Evolutionary conservation across 305 asterid species (phyloP), one percentile per base, ranked within the genome.

Genomic region (Fraxinus paxiana): DNA sequence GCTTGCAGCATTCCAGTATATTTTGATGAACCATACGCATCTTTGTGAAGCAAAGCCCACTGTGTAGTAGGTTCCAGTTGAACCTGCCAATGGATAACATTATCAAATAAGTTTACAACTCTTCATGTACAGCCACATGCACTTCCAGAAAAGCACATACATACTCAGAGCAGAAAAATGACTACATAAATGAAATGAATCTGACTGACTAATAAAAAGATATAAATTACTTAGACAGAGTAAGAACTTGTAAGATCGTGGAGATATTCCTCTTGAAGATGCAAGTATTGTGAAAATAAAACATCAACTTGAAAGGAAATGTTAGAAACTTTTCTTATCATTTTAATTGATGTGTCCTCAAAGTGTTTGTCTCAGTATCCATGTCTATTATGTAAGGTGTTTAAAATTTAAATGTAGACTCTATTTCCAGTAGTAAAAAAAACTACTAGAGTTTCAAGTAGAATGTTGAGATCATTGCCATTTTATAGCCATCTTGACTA

Each of bases 1-100:
- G 98, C 98, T 89, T 95, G 98, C 87, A 90, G 83, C 93, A 95
- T 92, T 67, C 98, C 88, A 15, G 93, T 91, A 80, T 95, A 95
- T 86, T 95, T 95, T n/a, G 98, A 91, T 51, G 86, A 88, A 70
- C 82, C 85, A 75, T 79, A 88, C 5, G 75, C 87, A 74, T 86
- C 85, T 84, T 87, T 88, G 54, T 88, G 88, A 83, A 90, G 92
- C 87, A 91, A 86, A 77, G 92, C 89, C 98, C 97, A 93, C 46
- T 86, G 93, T 4, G 94, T 79, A 7, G 97, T 95, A 77, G 98
- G 98, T 83, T 95, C 98, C 80, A 92, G 85, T 77, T 95, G 98
- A 89, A 95, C 98, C 98, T 95, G 92, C 33, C 80, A 6, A 46
- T 9, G 13, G 34, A 35, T 71, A 34, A 8, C 20, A 79, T 56